These are phyloP conservation scores for Handroanthus guayacan DNA, from an alignment of 257 asterid species.

Conservation along the genomic window DNA sequence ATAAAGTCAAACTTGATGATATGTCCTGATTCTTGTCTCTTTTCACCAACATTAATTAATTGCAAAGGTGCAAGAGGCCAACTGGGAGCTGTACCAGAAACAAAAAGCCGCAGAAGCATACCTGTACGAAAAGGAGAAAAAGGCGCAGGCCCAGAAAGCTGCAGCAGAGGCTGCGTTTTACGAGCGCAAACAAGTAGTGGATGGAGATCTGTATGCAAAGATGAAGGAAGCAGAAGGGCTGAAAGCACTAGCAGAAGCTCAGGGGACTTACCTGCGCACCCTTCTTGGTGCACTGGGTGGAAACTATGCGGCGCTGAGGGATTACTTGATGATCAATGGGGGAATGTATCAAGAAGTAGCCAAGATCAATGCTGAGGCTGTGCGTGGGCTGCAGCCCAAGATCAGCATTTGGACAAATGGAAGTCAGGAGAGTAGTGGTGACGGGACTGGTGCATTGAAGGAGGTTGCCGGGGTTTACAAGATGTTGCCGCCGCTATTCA, in stretches of 20 bases:
- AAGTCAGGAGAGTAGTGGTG: slow-evolving; percentile 9
- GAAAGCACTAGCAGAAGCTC: slow-evolving; percentile 66
- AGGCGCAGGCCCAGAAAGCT: slow-evolving; percentile 60
- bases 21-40: not conserved
- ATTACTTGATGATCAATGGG: slow-evolving; percentile 65
- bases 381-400: slow-evolving; percentile 67
- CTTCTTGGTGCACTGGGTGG: slow-evolving; percentile 65
- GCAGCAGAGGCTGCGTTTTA: slow-evolving; percentile 59
- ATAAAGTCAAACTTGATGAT: too few species aligned
- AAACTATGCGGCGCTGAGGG: slow-evolving; percentile 56
- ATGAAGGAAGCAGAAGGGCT: slow-evolving; percentile 75
- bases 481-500: slow-evolving; percentile 68
- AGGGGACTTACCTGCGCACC: slow-evolving; percentile 54
- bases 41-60: not conserved
- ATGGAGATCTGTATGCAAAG: slow-evolving; percentile 64
- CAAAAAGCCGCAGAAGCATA: slow-evolving; percentile 69
- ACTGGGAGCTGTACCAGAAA: slow-evolving; percentile 71
- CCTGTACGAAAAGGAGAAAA: slow-evolving; percentile 61
- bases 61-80: slow-evolving; percentile 66
- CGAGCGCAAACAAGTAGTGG: slow-evolving; percentile 49
- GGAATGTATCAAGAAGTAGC: slow-evolving; percentile 67
- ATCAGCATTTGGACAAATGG: slow-evolving; percentile 71
- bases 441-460: slow-evolving; percentile 46
- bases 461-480: slow-evolving; percentile 66
- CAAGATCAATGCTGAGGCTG: slow-evolving; percentile 59